Base-by-base conservation (phyloP, 1,284 basidiomycete species). In the Ustilago cynodontis region DNA sequence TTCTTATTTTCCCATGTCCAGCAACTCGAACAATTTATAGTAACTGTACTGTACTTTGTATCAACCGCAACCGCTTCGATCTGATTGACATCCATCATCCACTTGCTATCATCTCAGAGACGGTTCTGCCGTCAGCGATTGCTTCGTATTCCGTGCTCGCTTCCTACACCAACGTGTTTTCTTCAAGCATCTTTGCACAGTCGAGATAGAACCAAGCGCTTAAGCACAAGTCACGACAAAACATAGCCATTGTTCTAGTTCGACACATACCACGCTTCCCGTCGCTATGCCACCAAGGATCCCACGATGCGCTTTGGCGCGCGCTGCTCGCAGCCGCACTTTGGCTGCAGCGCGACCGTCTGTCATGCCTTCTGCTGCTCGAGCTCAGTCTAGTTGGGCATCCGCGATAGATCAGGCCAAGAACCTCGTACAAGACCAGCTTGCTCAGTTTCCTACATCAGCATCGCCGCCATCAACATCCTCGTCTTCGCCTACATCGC, bases 351-450 rank as follows among this genome's bases (percentile, higher is more conserved):
- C 65, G 16, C 20, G 41, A 20, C 56, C 51, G 18, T 26, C 45
- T 13, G 24, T 52, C 7, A 37, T 49, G 8, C 47, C 57, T 0
- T 22, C 65, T 16, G 16, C 65, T 29, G 54, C 45, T 2, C 65
- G 71, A 33, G 55, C 61, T 41, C 74, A 77, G 22, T 77, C 74
- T 50, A 71, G 59, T 37, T 78, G 76, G 76, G 67, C 76, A 4
- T 51, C 71, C 1, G 76, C 64, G 14, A 59, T 78, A 28, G 71
- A 74, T 33, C 62, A 68, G 49, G 76, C 76, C 35, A 78, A 78
- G 50, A 75, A 55, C 39, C 68, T 71, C n/a, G 67, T 71, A 18
- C 71, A 73, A 51, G 65, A 73, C 24, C 71, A 73, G 49, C 55
- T 73, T 37, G 53, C 57, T 24, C 71, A 73, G 28, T 68, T 68